Conservation (phyloP, 257 asterid species). For the Petrea volubilis region DNA sequence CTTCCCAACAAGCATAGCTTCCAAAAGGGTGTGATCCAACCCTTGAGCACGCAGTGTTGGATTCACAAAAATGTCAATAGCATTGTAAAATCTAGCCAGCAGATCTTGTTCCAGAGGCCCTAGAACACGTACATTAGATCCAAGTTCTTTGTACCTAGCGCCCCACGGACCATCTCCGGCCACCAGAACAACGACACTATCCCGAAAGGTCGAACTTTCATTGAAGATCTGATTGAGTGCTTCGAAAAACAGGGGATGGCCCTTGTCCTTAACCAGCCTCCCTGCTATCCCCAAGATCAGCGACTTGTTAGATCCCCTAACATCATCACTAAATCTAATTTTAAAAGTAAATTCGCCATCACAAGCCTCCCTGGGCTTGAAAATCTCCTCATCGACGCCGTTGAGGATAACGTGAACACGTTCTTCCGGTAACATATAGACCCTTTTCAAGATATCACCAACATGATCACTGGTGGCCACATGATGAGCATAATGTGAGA, state of each 20-base stretch:
- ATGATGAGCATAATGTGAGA: slow-evolving; percentile 67
- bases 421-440: slow-evolving; percentile 72
- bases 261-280: slow-evolving; percentile 80
- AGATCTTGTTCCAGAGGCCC: slow-evolving; percentile 59
- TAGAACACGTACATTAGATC: slow-evolving; percentile 46
- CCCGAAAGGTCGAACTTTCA: slow-evolving; percentile 43
- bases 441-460: slow-evolving; percentile 66
- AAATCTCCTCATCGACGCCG: slow-evolving; percentile 57
- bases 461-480: slow-evolving; percentile 80
- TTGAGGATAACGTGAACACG: slow-evolving; percentile 66
- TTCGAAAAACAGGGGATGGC: slow-evolving; percentile 68
- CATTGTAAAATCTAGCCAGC: slow-evolving; percentile 60
- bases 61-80: slow-evolving; percentile 57
- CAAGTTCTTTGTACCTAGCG: slow-evolving; percentile 55
- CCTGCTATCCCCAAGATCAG: slow-evolving; percentile 69
- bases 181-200: slow-evolving; percentile 50
- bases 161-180: slow-evolving; percentile 92
- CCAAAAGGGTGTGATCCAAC: slow-evolving; percentile 72
- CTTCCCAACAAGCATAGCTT: slow-evolving; percentile 72
- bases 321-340: not conserved
- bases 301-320: slow-evolving; percentile 34
- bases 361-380: slow-evolving; percentile 38
- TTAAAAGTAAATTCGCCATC: slow-evolving; percentile 15
- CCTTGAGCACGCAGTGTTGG: slow-evolving; percentile 87
- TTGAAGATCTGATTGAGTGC: slow-evolving; percentile 57